Conservation (phyloP, 1,139 yeast genomes). For the Magnusiomyces suaveolens region DNA sequence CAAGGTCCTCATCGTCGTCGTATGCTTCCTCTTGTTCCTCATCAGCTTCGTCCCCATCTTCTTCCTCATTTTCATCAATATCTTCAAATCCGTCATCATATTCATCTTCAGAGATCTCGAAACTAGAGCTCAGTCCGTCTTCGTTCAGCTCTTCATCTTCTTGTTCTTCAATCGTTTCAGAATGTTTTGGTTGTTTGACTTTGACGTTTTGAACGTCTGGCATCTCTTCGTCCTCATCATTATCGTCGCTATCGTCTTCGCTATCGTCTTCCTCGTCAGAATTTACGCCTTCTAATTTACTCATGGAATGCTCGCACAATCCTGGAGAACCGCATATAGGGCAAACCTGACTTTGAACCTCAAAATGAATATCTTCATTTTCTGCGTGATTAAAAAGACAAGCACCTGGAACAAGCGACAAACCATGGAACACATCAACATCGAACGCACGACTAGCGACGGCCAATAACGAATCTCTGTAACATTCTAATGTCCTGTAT, state of each 20-base stretch:
- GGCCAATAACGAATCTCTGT: slow-evolving; percentile 27
- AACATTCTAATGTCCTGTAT: slow-evolving; percentile 25
- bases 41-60: slow-evolving; percentile 25
- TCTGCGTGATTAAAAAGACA: slow-evolving; percentile 74
- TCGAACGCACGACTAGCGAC: slow-evolving; percentile 74
- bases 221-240: slow-evolving; percentile 16
- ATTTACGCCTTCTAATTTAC: slow-evolving; percentile 9
- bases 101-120: slow-evolving; percentile 16
- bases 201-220: not conserved
- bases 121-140: slow-evolving; percentile 1
- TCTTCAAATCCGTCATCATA: slow-evolving; percentile 15
- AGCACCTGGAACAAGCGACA: slow-evolving; percentile 82
- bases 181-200: not conserved
- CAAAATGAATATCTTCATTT: slow-evolving; percentile 57
- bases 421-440: slow-evolving; percentile 63
- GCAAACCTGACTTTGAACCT: slow-evolving; percentile 64
- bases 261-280: slow-evolving; percentile 11
- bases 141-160: slow-evolving; percentile 8
- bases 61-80: slow-evolving; percentile 31
- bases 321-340: slow-evolving; percentile 55
- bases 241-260: slow-evolving; percentile 12
- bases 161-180: not conserved
- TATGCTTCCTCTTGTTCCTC: slow-evolving; percentile 22
- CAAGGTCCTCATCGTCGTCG: slow-evolving; percentile 28
- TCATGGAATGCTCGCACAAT: slow-evolving; percentile 30